Percentiles rank a stretch among this genome's conserved stretches.
phyloP scores from a whole-genome alignment of 2,329 filamentous ascomycete genomes.

The Elsinoe necatrix region DNA sequence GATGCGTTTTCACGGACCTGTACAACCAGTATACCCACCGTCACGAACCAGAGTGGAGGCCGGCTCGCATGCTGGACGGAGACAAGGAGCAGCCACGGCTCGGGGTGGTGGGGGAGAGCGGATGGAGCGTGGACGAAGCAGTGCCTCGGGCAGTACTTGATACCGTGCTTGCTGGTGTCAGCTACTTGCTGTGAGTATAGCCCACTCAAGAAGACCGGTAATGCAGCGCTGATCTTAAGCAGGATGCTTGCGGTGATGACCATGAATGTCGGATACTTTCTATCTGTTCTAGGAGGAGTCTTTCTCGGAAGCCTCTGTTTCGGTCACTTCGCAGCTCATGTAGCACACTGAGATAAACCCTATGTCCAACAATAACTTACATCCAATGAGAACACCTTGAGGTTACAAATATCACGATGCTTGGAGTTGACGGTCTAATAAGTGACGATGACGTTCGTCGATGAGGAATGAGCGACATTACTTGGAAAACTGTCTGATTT shows the following conservation, averaged over 20 bases:
- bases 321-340: constrained; percentile 54
- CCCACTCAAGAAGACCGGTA: not conserved
- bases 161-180: constrained; percentile 62
- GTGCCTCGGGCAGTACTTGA: constrained; percentile 63
- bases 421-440: too few relatives aligned
- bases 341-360: not conserved
- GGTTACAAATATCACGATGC: not conserved
- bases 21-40: not conserved
- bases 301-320: constrained; percentile 78
- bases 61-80: not conserved
- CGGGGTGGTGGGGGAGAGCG: not conserved
- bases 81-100: not conserved
- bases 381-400: not conserved
- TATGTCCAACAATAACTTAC: not conserved
- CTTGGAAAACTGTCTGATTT: not conserved
- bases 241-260: constrained; percentile 94
- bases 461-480: not conserved
- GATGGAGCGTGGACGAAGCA: constrained; percentile 51
- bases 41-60: not conserved
- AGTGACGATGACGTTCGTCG: not conserved
- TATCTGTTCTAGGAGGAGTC: constrained; percentile 66
- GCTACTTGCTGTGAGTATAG: constrained; percentile 70
- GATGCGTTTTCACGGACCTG: not conserved
- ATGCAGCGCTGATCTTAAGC: constrained; percentile 20
- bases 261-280: constrained; percentile 75